Percentiles rank a stretch among this genome's conserved stretches.
Evolutionary conservation across 768 basidiomycete species (phyloP).

Genomic region (Gautieria morchelliformis): DNA sequence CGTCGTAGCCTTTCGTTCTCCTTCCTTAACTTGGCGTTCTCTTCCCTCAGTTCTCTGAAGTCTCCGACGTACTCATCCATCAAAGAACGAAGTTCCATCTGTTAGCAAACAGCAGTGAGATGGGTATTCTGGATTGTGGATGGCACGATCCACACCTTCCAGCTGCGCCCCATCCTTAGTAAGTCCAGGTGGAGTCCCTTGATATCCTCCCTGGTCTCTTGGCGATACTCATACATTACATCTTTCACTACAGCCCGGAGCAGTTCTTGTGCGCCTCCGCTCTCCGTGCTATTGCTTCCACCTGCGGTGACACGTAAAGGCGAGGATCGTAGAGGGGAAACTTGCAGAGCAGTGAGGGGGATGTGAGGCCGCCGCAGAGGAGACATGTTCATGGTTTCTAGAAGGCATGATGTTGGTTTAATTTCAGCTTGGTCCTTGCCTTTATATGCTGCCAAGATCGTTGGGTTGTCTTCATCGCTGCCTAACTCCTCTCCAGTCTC

Average conservation of each 20-base stretch:
- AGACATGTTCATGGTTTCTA: not conserved
- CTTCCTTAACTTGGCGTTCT: conserved; percentile 46
- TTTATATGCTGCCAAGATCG: not conserved
- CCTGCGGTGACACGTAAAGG: conserved; percentile 12
- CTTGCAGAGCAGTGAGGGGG: conserved; percentile 27
- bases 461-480: conserved; percentile 7
- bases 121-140: not conserved
- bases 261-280: conserved; percentile 42
- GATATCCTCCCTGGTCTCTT: conserved; percentile 63
- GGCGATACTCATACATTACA: conserved; percentile 64
- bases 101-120: not conserved
- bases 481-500: conserved; percentile 15
- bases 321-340: conserved; percentile 42
- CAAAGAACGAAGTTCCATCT: conserved; percentile 45
- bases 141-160: conserved; percentile 28
- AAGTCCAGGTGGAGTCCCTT: conserved; percentile 67
- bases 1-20: conserved; percentile 52
- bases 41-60: conserved; percentile 33
- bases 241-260: conserved; percentile 58
- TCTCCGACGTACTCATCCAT: conserved; percentile 58
- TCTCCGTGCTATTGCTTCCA: conserved; percentile 25
- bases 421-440: conserved; percentile 26
- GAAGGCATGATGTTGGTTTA: conserved; percentile 7
- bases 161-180: conserved; percentile 58
- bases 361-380: conserved; percentile 5